These are phyloP conservation scores for Chrysosporium queenslandicum DNA, from an alignment of 2,329 filamentous ascomycete species.

Conservation along the genomic window DNA sequence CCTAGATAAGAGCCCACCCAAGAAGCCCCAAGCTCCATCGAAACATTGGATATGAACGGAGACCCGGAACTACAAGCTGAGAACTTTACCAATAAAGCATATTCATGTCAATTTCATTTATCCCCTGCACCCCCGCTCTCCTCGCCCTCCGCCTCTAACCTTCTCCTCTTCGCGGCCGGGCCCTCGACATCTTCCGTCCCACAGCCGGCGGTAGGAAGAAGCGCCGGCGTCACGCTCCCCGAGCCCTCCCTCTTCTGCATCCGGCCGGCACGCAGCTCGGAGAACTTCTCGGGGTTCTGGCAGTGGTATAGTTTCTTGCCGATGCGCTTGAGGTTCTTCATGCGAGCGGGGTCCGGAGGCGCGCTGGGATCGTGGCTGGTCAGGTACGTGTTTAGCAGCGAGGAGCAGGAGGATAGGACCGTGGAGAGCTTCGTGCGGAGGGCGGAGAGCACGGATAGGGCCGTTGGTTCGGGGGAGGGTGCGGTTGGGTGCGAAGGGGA, in stretches of 20 bases:
- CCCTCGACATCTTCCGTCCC: slow-evolving; percentile 16
- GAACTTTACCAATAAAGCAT: too few relatives aligned
- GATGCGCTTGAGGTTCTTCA: slow-evolving; percentile 37
- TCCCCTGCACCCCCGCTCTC: background rate
- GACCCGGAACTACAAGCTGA: too few relatives aligned
- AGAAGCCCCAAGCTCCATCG: too few relatives aligned
- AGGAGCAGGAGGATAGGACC: slow-evolving; percentile 32
- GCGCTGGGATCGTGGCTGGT: slow-evolving; percentile 9
- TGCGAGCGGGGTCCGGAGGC: slow-evolving; percentile 31
- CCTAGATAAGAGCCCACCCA: too few relatives aligned
- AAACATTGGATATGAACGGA: too few relatives aligned
- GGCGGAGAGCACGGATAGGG: slow-evolving; percentile 20
- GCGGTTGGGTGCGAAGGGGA: slow-evolving; percentile 7
- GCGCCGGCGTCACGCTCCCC: slow-evolving; percentile 18
- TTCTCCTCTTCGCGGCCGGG: slow-evolving; percentile 33
- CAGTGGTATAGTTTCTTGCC: slow-evolving; percentile 43
- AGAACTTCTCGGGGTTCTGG: slow-evolving; percentile 39
- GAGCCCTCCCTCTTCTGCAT: slow-evolving; percentile 20
- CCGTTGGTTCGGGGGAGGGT: background rate
- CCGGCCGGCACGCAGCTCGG: background rate
- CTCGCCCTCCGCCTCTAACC: slow-evolving; percentile 10
- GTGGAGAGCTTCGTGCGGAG: slow-evolving; percentile 32
- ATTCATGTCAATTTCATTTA: background rate
- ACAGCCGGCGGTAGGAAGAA: slow-evolving; percentile 24
- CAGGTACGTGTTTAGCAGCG: slow-evolving; percentile 33